phyloP scores from a whole-genome alignment of 164 flowering plant species.

The Dillenia suffruticosa region DNA sequence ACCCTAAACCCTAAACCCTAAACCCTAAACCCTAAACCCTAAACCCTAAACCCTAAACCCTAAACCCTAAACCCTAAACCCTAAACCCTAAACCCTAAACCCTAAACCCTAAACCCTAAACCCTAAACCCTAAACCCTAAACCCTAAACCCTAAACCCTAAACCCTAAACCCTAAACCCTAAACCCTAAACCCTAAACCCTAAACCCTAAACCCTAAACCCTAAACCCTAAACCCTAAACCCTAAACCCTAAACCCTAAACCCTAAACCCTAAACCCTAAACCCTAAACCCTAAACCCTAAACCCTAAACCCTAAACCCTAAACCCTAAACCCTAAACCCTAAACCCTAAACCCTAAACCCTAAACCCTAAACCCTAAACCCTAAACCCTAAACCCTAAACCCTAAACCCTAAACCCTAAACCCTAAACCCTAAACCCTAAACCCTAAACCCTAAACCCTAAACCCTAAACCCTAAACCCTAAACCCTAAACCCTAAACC shows the following conservation, averaged over 20 bases:
- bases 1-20: slow-evolving; percentile 2
- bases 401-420: slow-evolving; percentile 2
- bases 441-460: slow-evolving; percentile 7
- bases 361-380: slow-evolving; percentile 2
- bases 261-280: slow-evolving; percentile 4
- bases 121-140: background rate
- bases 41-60: background rate
- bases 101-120: background rate
- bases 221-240: slow-evolving; percentile 2
- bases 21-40: background rate
- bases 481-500: slow-evolving; percentile 6
- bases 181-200: background rate
- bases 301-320: background rate
- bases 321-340: slow-evolving; percentile 4
- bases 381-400: slow-evolving; percentile 1
- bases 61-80: background rate
- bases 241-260: slow-evolving; percentile 1
- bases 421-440: slow-evolving; percentile 7
- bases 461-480: slow-evolving; percentile 5
- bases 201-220: background rate
- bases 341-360: slow-evolving; percentile 4
- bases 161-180: background rate
- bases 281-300: slow-evolving; percentile 5
- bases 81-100: background rate
- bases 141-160: background rate